A percentile compares a stretch with the other conserved stretches of the same genome.
Conservation (phyloP, 2,329 filamentous ascomycete genomes). For the Hypoxylon sp. region DNA sequence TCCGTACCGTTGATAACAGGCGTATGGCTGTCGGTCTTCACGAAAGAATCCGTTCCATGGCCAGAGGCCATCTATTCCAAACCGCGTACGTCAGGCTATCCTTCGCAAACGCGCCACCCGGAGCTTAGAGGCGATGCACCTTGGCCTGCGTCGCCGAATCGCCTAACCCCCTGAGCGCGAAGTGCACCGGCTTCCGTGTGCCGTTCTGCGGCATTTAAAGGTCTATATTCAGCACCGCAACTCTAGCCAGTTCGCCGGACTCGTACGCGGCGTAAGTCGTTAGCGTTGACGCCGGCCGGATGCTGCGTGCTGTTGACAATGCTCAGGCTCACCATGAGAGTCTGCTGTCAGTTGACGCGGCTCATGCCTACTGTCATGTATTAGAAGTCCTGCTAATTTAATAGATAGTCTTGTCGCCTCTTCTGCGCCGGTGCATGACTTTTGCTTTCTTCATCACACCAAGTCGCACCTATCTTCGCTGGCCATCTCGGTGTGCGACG, state of each 20-base stretch:
- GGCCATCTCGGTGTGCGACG: no score
- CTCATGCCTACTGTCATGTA: slow-evolving; percentile 22
- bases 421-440: no score
- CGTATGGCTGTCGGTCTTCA: no score
- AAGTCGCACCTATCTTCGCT: no score
- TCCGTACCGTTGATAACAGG: slow-evolving; percentile 7
- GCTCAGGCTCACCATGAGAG: slow-evolving; percentile 19
- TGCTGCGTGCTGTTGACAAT: slow-evolving; percentile 31
- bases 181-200: slow-evolving; percentile 5
- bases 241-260: slow-evolving; percentile 24
- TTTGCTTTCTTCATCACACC: no score
- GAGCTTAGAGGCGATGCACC: slow-evolving; percentile 22
- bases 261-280: slow-evolving; percentile 29
- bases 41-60: no score
- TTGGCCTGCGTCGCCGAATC: slow-evolving; percentile 4
- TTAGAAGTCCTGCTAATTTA: no score
- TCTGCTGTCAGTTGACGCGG: slow-evolving; percentile 29
- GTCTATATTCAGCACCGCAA: slow-evolving; percentile 26
- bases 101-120: slow-evolving; percentile 21
- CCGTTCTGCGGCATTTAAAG: slow-evolving; percentile 24
- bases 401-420: no score
- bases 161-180: slow-evolving; percentile 13
- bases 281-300: no score
- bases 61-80: slow-evolving; percentile 33
- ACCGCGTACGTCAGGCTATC: slow-evolving; percentile 23